phyloP scores from a whole-genome alignment of 768 basidiomycete species.

The Infundibulicybe gibba region DNA sequence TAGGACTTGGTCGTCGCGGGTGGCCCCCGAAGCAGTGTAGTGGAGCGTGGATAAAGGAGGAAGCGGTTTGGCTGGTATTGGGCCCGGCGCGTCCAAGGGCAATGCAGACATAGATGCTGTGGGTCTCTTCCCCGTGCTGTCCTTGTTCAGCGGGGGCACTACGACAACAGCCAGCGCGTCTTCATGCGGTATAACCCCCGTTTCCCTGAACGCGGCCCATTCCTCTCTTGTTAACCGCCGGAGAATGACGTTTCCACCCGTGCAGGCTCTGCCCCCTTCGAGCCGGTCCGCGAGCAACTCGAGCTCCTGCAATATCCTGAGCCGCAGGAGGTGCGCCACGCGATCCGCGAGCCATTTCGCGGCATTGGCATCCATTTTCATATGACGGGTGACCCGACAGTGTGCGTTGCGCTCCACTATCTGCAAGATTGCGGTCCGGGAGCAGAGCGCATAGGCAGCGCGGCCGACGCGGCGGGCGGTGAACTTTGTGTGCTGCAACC shows the following conservation, averaged over 20 bases:
- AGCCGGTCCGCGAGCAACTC: slow-evolving; percentile 51
- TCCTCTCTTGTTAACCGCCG: slow-evolving; percentile 65
- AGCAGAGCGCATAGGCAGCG: slow-evolving; percentile 59
- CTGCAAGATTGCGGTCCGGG: slow-evolving; percentile 42
- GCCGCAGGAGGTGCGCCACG: slow-evolving; percentile 61
- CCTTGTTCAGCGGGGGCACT: slow-evolving; percentile 60
- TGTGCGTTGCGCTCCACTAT: slow-evolving; percentile 30
- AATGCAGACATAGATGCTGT: slow-evolving; percentile 31
- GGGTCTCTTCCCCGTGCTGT: slow-evolving; percentile 46
- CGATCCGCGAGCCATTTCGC: slow-evolving; percentile 50
- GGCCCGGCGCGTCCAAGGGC: slow-evolving; percentile 18
- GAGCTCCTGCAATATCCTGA: slow-evolving; percentile 75
- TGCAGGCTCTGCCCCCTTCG: slow-evolving; percentile 16
- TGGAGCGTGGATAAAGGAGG: slow-evolving; percentile 28
- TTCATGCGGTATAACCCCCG: slow-evolving; percentile 42
- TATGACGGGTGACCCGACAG: slow-evolving; percentile 18
- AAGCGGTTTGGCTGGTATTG: slow-evolving; percentile 8
- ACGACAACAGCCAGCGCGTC: slow-evolving; percentile 67
- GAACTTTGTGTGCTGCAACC: slow-evolving; percentile 64
- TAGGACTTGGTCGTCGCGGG: slow-evolving; percentile 12
- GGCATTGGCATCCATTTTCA: slow-evolving; percentile 18
- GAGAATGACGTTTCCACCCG: slow-evolving; percentile 32
- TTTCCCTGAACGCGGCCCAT: slow-evolving; percentile 43
- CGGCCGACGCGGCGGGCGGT: slow-evolving; percentile 39
- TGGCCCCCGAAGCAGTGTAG: slow-evolving; percentile 1